phyloP scores from a whole-genome alignment of 2,329 filamentous ascomycete species.

The Geosmithia flava region DNA sequence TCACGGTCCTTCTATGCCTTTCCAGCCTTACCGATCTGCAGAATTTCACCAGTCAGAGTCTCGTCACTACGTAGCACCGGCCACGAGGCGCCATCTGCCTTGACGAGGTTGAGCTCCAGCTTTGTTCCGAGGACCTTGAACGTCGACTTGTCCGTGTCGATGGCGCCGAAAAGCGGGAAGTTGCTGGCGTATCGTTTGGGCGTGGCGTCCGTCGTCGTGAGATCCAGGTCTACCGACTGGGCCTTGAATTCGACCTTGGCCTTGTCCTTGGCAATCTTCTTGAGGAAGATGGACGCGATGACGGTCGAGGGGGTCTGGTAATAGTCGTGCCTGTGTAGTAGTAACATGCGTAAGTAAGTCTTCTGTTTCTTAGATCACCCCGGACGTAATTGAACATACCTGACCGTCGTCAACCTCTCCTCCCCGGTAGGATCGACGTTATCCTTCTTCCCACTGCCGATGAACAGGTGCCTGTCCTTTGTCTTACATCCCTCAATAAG shows the following conservation, averaged over 20 bases:
- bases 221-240: constrained; percentile 58
- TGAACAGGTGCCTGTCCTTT: constrained; percentile 71
- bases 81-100: constrained; percentile 70
- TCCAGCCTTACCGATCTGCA: constrained; percentile 75
- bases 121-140: constrained; percentile 84
- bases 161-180: constrained; percentile 63
- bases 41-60: constrained; percentile 56
- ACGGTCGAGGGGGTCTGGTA: constrained; percentile 83
- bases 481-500: constrained; percentile 85
- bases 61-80: constrained; percentile 75
- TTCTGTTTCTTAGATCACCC: background rate
- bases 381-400: constrained; percentile 33
- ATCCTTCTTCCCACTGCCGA: constrained; percentile 62
- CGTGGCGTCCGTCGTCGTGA: constrained; percentile 68
- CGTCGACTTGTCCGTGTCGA: constrained; percentile 62
- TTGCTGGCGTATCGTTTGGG: constrained; percentile 66
- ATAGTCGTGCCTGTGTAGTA: constrained; percentile 54
- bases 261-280: constrained; percentile 82
- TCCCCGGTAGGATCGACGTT: constrained; percentile 38
- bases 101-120: constrained; percentile 64
- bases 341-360: background rate
- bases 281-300: constrained; percentile 87
- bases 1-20: constrained; percentile 2
- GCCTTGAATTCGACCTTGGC: constrained; percentile 60
- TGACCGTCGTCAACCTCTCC: constrained; percentile 66